Conservation (phyloP, 768 basidiomycete genomes). For the Neoboletus brunneissimus region DNA sequence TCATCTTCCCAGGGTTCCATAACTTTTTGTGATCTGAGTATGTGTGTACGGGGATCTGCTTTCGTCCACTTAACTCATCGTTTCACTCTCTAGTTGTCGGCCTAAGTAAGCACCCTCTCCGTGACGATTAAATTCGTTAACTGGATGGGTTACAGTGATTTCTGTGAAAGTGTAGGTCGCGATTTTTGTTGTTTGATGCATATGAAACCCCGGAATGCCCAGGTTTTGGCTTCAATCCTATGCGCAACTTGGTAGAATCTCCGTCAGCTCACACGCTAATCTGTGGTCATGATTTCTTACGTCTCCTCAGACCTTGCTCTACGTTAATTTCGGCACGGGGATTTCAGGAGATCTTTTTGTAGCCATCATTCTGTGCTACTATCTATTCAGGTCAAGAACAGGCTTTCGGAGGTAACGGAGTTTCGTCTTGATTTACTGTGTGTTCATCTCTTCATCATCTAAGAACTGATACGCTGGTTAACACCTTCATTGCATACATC, state of each 20-base stretch:
- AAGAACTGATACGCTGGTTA: slow-evolving; percentile 51
- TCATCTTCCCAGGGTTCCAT: slow-evolving; percentile 26
- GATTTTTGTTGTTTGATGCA: neutral
- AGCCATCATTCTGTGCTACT: slow-evolving; percentile 46
- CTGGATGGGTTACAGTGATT: slow-evolving; percentile 37
- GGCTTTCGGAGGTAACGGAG: slow-evolving; percentile 44
- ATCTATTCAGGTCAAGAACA: slow-evolving; percentile 46
- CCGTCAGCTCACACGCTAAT: slow-evolving; percentile 31
- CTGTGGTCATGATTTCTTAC: neutral
- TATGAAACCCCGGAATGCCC: neutral
- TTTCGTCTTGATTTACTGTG: neutral
- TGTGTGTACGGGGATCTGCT: slow-evolving; percentile 7
- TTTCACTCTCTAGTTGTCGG: slow-evolving; percentile 6
- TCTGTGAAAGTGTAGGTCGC: slow-evolving; percentile 46
- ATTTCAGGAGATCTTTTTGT: slow-evolving; percentile 51
- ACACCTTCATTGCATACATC: slow-evolving; percentile 45
- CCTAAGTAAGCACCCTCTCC: slow-evolving; percentile 3
- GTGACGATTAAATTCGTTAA: neutral
- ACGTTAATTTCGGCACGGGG: slow-evolving; percentile 49
- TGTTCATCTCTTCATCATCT: neutral
- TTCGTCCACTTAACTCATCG: neutral
- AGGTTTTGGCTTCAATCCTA: slow-evolving; percentile 41
- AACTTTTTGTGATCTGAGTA: slow-evolving; percentile 47
- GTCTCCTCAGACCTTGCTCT: slow-evolving; percentile 43
- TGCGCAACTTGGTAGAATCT: slow-evolving; percentile 36